These are phyloP conservation scores for Chaetomiaceae sp. DNA, from an alignment of 2,329 filamentous ascomycete genomes.

Conservation along the genomic window DNA sequence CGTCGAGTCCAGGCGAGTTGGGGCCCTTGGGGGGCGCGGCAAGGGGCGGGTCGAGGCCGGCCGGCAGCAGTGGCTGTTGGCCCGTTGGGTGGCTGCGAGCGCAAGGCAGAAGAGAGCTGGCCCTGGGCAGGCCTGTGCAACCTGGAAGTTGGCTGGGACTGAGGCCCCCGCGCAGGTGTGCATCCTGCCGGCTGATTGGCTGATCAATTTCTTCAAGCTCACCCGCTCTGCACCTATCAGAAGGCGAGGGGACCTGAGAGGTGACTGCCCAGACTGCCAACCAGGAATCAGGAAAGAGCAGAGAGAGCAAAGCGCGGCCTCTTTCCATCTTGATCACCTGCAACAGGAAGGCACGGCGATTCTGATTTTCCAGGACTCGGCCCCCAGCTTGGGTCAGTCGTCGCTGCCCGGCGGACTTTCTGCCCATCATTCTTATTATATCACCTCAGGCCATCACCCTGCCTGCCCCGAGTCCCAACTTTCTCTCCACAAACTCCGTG, in stretches of 20 bases:
- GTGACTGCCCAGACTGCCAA: no score
- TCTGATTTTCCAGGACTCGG: background rate
- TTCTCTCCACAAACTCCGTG: background rate
- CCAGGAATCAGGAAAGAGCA: background rate
- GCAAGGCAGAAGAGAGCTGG: no score
- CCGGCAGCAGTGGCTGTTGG: background rate
- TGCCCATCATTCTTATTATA: no score
- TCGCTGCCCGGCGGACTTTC: no score
- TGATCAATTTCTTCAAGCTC: background rate
- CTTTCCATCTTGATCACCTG: conserved; percentile 2
- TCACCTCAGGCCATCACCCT: no score
- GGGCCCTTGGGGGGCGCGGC: background rate
- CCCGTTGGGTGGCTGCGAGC: no score
- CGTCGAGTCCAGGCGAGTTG: no score
- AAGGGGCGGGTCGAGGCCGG: no score
- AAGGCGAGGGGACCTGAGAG: background rate
- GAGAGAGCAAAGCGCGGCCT: no score
- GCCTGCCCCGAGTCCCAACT: no score
- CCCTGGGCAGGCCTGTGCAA: no score
- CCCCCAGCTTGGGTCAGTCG: background rate
- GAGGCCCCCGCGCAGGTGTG: conserved; percentile 1
- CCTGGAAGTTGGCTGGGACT: no score
- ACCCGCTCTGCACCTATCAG: background rate
- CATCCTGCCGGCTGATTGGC: background rate
- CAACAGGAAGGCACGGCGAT: background rate